phyloP scores from a whole-genome alignment of 257 asterid species.

The Lycium ferocissimum region DNA sequence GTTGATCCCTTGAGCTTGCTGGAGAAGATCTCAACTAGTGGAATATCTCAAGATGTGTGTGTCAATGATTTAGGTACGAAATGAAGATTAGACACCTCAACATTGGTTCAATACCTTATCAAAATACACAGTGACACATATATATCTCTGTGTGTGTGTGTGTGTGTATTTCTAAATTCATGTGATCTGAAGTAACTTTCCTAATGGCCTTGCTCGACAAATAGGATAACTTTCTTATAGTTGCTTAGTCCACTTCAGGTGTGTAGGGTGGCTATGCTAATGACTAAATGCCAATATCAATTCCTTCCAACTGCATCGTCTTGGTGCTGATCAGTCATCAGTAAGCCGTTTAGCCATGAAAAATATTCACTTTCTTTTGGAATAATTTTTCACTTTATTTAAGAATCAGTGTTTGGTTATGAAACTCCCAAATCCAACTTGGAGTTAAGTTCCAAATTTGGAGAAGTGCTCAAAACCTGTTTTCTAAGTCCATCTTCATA shows the following conservation, averaged over 20 bases:
- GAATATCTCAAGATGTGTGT: slow-evolving; percentile 88
- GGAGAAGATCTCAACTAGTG: slow-evolving; percentile 70
- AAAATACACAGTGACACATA: neutral
- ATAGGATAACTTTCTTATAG: too few relatives aligned
- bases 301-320: neutral
- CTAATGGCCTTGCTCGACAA: too few relatives aligned
- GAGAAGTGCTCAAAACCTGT: too few relatives aligned
- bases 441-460: too few relatives aligned
- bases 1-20: slow-evolving; percentile 81
- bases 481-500: too few relatives aligned
- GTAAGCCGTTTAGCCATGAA: too few relatives aligned
- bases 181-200: too few relatives aligned
- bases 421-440: too few relatives aligned
- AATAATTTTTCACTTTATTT: too few relatives aligned
- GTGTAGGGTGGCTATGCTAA: neutral
- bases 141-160: neutral
- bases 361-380: too few relatives aligned
- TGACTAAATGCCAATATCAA: neutral
- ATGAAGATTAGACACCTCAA: slow-evolving; percentile 5
- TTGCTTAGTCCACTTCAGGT: neutral
- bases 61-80: slow-evolving; percentile 83
- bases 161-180: too few relatives aligned
- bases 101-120: neutral
- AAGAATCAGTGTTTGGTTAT: too few relatives aligned
- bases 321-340: neutral